phyloP scores from a whole-genome alignment of 768 basidiomycete genomes.

The Dentipellis fragilis region DNA sequence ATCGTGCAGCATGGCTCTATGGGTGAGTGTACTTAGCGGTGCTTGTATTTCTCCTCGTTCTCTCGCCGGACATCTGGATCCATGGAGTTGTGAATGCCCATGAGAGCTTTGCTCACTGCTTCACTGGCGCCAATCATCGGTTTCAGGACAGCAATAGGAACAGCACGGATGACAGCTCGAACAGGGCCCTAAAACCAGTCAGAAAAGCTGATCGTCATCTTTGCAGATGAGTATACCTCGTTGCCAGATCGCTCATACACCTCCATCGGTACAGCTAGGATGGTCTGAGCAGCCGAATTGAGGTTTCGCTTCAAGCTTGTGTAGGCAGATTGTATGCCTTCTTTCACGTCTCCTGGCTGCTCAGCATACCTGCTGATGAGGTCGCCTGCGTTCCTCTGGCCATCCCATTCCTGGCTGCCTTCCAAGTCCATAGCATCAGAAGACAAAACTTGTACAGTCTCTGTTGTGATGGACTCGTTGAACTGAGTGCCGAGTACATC shows the following conservation, averaged over 20 bases:
- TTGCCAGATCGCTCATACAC: conserved; percentile 91
- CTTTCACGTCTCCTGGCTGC: conserved; percentile 74
- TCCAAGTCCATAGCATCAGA: conserved; percentile 16
- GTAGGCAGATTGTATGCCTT: conserved; percentile 91
- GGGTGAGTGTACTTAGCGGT: conserved; percentile 31
- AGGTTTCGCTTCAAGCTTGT: conserved; percentile 78
- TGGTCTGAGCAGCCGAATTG: conserved; percentile 93
- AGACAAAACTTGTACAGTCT: conserved; percentile 40
- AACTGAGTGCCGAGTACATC: conserved; percentile 78
- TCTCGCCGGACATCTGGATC: conserved; percentile 79
- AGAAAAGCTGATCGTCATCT: conserved; percentile 2
- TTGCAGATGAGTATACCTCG: conserved; percentile 41
- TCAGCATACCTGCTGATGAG: conserved; percentile 84
- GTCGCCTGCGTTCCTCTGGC: conserved; percentile 40
- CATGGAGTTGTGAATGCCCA: conserved; percentile 87
- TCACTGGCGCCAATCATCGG: conserved; percentile 98
- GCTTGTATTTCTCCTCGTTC: conserved; percentile 92
- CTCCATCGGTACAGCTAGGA: conserved; percentile 98
- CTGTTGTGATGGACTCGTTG: conserved; percentile 52
- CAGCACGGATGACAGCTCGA: conserved; percentile 89
- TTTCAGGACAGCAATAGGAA: conserved; percentile 93
- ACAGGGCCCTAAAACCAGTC: conserved; percentile 65
- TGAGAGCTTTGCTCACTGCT: conserved; percentile 89
- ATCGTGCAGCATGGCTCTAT: no score
- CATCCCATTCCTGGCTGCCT: conserved; percentile 23